A percentile compares a stretch with the other conserved stretches of the same genome.
Evolutionary conservation across 805 yeast species (phyloP).

Genomic region (Yarrowia porcina): DNA sequence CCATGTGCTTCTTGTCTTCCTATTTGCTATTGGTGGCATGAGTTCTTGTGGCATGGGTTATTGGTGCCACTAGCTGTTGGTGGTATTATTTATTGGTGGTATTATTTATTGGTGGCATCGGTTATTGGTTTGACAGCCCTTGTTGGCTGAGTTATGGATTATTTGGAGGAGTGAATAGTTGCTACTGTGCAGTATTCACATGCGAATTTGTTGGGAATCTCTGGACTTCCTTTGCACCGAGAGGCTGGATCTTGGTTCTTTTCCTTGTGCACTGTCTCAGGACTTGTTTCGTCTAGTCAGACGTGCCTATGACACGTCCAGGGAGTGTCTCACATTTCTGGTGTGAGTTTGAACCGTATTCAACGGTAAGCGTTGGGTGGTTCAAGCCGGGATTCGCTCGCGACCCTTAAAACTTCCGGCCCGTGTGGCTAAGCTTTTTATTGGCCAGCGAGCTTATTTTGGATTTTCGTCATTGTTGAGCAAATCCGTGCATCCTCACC

Average conservation of each 20-base stretch:
- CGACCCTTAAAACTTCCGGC: neutral
- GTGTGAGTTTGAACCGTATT: neutral
- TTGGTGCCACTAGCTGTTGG: too few relatives aligned
- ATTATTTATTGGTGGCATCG: too few relatives aligned
- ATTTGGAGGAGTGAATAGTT: too few relatives aligned
- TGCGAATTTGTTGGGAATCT: neutral
- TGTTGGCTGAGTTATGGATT: too few relatives aligned
- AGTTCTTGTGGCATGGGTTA: too few relatives aligned
- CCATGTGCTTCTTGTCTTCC: neutral
- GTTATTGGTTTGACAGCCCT: too few relatives aligned
- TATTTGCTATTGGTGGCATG: too few relatives aligned
- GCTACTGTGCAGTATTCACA: too few relatives aligned
- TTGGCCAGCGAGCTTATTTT: slow-evolving; percentile 5
- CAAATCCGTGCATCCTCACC: neutral
- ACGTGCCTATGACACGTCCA: neutral
- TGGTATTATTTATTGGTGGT: too few relatives aligned
- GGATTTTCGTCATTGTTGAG: neutral
- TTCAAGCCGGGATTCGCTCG: neutral
- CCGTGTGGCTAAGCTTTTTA: neutral
- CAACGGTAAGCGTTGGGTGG: slow-evolving; percentile 4
- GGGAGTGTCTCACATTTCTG: neutral
- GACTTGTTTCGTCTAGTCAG: neutral
- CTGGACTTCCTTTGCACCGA: too few relatives aligned
- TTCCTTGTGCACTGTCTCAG: too few relatives aligned
- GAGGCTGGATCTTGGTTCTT: too few relatives aligned